phyloP scores from a whole-genome alignment of 768 basidiomycete genomes.

The Hypholoma sublateritium region DNA sequence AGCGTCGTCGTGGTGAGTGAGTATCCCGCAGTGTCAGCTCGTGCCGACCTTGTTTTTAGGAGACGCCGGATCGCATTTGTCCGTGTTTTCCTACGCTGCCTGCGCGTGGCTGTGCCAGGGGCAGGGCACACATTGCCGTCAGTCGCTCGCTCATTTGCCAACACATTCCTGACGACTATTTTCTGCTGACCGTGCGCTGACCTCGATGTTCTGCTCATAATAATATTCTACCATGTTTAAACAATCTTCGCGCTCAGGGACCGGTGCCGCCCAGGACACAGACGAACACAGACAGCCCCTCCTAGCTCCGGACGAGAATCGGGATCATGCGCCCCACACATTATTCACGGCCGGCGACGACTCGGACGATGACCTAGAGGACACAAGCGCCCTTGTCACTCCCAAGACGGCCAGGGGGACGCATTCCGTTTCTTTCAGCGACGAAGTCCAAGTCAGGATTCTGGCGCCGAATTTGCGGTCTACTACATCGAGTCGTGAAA shows the following conservation, averaged over 20 bases:
- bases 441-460: slow-evolving; percentile 56
- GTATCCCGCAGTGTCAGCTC: not conserved
- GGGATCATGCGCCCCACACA: slow-evolving; percentile 29
- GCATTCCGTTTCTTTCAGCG: slow-evolving; percentile 62
- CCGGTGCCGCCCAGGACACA: slow-evolving; percentile 20
- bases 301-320: slow-evolving; percentile 46
- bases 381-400: slow-evolving; percentile 27
- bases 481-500: slow-evolving; percentile 74
- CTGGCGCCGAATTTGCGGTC: slow-evolving; percentile 71
- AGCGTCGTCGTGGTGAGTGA: slow-evolving; percentile 15
- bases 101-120: slow-evolving; percentile 4
- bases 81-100: slow-evolving; percentile 9
- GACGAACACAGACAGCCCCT: slow-evolving; percentile 58
- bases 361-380: slow-evolving; percentile 46
- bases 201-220: slow-evolving; percentile 22
- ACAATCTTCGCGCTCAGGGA: slow-evolving; percentile 13
- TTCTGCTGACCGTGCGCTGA: not conserved
- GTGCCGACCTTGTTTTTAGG: slow-evolving; percentile 1
- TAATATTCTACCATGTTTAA: slow-evolving; percentile 22
- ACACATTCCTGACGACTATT: slow-evolving; percentile 1
- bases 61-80: slow-evolving; percentile 6
- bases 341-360: slow-evolving; percentile 58
- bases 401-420: slow-evolving; percentile 34
- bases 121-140: not conserved
- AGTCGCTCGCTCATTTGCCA: too few relatives aligned